Evolutionary conservation across 768 basidiomycete species (phyloP).

Genomic region (Mycena floridula): DNA sequence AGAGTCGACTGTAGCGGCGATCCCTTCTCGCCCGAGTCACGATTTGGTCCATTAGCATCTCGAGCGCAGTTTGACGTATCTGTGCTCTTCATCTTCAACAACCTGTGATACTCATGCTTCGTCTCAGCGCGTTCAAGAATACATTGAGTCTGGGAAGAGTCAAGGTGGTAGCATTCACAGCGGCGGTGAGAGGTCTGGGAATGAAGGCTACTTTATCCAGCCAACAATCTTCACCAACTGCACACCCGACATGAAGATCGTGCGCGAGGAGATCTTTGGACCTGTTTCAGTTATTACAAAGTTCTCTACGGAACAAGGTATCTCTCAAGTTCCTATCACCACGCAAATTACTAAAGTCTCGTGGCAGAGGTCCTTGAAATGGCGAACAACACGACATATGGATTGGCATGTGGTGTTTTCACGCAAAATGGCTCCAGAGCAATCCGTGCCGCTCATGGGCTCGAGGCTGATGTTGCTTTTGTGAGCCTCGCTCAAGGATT

Average conservation of each 20-base stretch:
- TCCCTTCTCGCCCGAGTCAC: too few relatives aligned
- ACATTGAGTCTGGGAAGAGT: slow-evolving; percentile 70
- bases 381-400: slow-evolving; percentile 45
- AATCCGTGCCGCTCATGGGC: slow-evolving; percentile 51
- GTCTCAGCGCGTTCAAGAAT: slow-evolving; percentile 71
- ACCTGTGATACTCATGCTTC: too few relatives aligned
- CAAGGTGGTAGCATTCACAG: slow-evolving; percentile 62
- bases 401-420: slow-evolving; percentile 76
- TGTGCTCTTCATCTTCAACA: too few relatives aligned
- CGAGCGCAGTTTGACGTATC: too few relatives aligned
- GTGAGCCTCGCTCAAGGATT: slow-evolving; percentile 23
- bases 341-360: not conserved
- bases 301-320: slow-evolving; percentile 61
- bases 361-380: too few relatives aligned
- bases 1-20: too few relatives aligned
- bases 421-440: slow-evolving; percentile 62
- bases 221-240: slow-evolving; percentile 74
- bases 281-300: slow-evolving; percentile 73
- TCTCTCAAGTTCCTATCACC: not conserved
- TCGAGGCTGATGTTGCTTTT: slow-evolving; percentile 66
- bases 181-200: slow-evolving; percentile 52
- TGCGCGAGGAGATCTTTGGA: slow-evolving; percentile 73
- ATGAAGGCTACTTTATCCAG: slow-evolving; percentile 61
- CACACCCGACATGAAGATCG: slow-evolving; percentile 67
- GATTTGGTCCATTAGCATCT: too few relatives aligned